Percentiles rank a stretch among this genome's conserved stretches.
Evolutionary conservation across 352 stramenopile genomes (phyloP).

Genomic region (Globisporangium orthogonon): DNA sequence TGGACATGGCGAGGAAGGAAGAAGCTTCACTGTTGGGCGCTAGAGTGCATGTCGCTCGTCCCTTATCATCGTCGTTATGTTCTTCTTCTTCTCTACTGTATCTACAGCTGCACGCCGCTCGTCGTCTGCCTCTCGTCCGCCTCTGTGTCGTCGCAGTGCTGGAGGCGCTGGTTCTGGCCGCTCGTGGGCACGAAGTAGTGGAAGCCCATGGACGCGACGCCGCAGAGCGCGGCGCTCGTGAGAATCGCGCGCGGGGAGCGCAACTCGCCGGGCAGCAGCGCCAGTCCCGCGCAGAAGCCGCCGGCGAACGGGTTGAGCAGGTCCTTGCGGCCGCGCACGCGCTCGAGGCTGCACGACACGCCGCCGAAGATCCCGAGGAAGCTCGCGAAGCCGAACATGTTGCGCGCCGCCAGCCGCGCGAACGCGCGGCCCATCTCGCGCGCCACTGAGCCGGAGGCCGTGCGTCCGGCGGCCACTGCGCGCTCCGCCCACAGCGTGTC

Average conservation of each 20-base stretch:
- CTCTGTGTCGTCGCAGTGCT: neutral
- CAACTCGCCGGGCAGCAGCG: slow-evolving; percentile 39
- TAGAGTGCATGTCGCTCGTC: too few species aligned
- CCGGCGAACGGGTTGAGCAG: slow-evolving; percentile 63
- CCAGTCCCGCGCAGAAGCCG: slow-evolving; percentile 51
- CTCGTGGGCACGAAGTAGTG: slow-evolving; percentile 47
- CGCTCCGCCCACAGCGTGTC: slow-evolving; percentile 31
- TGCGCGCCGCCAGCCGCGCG: slow-evolving; percentile 28
- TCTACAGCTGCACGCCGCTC: neutral
- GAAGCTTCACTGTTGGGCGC: too few species aligned
- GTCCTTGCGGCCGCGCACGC: slow-evolving; percentile 44
- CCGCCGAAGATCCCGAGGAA: slow-evolving; percentile 75
- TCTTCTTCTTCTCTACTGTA: neutral
- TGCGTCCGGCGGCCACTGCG: slow-evolving; percentile 16
- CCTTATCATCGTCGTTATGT: neutral
- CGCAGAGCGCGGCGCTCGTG: slow-evolving; percentile 40
- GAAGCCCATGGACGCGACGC: slow-evolving; percentile 45
- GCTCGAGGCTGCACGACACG: slow-evolving; percentile 65
- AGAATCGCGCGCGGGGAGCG: slow-evolving; percentile 34
- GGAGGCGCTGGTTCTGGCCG: slow-evolving; percentile 16
- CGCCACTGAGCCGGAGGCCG: slow-evolving; percentile 10
- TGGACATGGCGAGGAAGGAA: too few species aligned
- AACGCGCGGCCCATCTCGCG: slow-evolving; percentile 28
- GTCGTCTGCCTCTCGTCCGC: neutral
- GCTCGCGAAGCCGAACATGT: slow-evolving; percentile 59